Percentiles rank a stretch among this genome's conserved stretches.
These are phyloP conservation scores for Hura crepitans DNA, from an alignment of 441 rosid genomes.

Conservation along the genomic window DNA sequence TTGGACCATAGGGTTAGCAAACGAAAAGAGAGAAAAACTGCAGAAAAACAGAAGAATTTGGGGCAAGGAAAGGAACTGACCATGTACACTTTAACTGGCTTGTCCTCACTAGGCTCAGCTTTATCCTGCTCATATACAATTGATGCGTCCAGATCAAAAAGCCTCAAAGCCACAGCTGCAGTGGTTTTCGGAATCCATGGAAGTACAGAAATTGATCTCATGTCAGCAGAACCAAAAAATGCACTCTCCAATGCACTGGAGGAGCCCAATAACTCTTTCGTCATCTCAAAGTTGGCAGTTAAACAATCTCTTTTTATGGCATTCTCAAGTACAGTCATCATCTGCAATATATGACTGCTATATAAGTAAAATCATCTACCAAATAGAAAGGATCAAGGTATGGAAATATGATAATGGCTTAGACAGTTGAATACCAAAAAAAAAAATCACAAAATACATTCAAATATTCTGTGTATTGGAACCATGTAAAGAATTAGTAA, in stretches of 20 bases:
- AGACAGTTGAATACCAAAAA: not conserved
- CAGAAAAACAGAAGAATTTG: not conserved
- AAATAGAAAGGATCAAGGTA: not conserved
- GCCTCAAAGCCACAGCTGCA: constrained; percentile 81
- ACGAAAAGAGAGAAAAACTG: not conserved
- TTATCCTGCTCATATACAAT: constrained; percentile 53
- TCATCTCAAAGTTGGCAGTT: constrained; percentile 61
- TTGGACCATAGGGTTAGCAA: not conserved
- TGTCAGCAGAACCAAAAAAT: constrained; percentile 28
- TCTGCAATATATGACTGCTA: constrained; percentile 39
- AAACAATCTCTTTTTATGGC: constrained; percentile 63
- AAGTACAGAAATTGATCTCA: constrained; percentile 45
- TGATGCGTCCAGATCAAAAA: constrained; percentile 73
- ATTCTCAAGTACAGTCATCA: constrained; percentile 66
- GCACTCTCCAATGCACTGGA: constrained; percentile 17
- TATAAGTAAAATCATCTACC: constrained; percentile 7
- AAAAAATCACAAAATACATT: not conserved
- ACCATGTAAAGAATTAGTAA: not conserved
- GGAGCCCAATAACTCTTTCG: constrained; percentile 58
- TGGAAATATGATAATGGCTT: not conserved
- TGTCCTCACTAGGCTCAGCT: constrained; percentile 38
- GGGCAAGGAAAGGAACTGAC: constrained; percentile 33
- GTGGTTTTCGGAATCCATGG: constrained; percentile 91
- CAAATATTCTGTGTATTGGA: not conserved
- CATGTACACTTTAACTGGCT: constrained; percentile 35